Conservation (phyloP, 768 basidiomycete genomes). For the Amanita rubescens region DNA sequence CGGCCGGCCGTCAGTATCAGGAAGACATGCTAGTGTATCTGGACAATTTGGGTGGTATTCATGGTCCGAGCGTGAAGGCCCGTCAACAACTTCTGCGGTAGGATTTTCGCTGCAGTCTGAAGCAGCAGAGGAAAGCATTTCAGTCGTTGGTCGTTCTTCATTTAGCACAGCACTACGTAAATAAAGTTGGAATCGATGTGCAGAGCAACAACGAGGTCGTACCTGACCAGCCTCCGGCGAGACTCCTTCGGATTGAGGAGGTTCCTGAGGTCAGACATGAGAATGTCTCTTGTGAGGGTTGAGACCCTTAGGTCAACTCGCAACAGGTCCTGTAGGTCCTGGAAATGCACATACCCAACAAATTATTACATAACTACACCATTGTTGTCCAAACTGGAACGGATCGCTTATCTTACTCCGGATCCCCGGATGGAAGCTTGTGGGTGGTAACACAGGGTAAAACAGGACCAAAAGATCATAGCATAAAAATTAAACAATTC, state of each 20-base stretch:
- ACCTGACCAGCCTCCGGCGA: slow-evolving; percentile 35
- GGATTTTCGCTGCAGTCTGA: slow-evolving; percentile 26
- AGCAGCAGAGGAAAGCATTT: slow-evolving; percentile 27
- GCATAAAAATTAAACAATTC: slow-evolving; percentile 5
- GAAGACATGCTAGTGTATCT: slow-evolving; percentile 68
- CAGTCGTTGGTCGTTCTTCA: slow-evolving; percentile 15
- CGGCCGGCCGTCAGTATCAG: slow-evolving; percentile 70
- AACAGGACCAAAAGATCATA: background rate
- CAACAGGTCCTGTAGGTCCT: slow-evolving; percentile 3
- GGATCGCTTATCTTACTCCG: background rate
- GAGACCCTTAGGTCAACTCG: background rate
- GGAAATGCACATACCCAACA: slow-evolving; percentile 8
- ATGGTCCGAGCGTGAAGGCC: slow-evolving; percentile 25
- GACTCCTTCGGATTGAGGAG: slow-evolving; percentile 49
- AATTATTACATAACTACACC: slow-evolving; percentile 8
- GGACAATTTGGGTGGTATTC: slow-evolving; percentile 71
- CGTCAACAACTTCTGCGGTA: slow-evolving; percentile 21
- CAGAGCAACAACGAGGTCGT: slow-evolving; percentile 9
- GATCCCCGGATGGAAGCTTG: background rate
- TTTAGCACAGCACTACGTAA: slow-evolving; percentile 6
- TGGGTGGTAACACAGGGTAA: background rate
- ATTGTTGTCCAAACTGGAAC: slow-evolving; percentile 8
- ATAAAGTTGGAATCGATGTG: background rate
- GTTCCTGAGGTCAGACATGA: slow-evolving; percentile 50
- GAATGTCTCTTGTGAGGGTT: slow-evolving; percentile 1